Evolutionary conservation across 495 filamentous ascomycete genomes (phyloP).

Genomic region (Penicillium odoratum): DNA sequence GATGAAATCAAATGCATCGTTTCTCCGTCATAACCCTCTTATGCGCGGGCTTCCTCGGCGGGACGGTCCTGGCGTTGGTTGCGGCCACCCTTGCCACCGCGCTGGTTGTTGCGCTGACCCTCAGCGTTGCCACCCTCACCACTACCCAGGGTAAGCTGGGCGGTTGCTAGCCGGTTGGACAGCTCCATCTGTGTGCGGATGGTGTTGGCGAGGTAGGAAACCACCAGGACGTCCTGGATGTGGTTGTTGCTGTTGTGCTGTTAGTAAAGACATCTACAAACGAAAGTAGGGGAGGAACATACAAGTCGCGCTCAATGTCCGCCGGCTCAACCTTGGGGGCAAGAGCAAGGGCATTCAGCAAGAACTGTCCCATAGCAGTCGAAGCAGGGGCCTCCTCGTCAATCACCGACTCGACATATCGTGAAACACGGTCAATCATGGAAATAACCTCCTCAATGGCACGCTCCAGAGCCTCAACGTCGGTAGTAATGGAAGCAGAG

Average conservation of each 20-base stretch:
- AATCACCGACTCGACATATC: constrained; percentile 84
- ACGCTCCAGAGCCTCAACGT: constrained; percentile 83
- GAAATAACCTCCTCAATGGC: constrained; percentile 80
- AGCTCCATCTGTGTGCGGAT: constrained; percentile 99
- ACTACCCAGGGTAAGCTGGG: constrained; percentile 67
- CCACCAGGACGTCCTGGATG: constrained; percentile 95
- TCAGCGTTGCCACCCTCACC: constrained; percentile 40
- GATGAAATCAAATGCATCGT: constrained; percentile 31
- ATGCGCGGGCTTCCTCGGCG: constrained; percentile 47
- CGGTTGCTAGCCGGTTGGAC: constrained; percentile 87
- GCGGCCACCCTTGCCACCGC: constrained; percentile 52
- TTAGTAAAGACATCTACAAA: constrained; percentile 36
- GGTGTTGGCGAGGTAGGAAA: constrained; percentile 96
- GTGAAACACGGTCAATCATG: constrained; percentile 84
- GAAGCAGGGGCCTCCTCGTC: constrained; percentile 68
- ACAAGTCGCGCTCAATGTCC: constrained; percentile 93
- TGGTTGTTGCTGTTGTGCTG: constrained; percentile 76
- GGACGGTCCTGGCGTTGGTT: constrained; percentile 41
- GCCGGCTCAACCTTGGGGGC: constrained; percentile 89
- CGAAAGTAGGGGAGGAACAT: constrained; percentile 31
- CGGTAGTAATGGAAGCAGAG: constrained; percentile 67
- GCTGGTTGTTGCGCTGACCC: constrained; percentile 39
- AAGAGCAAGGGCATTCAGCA: constrained; percentile 86
- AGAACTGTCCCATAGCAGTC: constrained; percentile 87
- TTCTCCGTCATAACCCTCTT: constrained; percentile 25